Evolutionary conservation across 2,329 filamentous ascomycete genomes (phyloP), one percentile per base, ranked within the genome.

Genomic region (Trichoderma koningii): DNA sequence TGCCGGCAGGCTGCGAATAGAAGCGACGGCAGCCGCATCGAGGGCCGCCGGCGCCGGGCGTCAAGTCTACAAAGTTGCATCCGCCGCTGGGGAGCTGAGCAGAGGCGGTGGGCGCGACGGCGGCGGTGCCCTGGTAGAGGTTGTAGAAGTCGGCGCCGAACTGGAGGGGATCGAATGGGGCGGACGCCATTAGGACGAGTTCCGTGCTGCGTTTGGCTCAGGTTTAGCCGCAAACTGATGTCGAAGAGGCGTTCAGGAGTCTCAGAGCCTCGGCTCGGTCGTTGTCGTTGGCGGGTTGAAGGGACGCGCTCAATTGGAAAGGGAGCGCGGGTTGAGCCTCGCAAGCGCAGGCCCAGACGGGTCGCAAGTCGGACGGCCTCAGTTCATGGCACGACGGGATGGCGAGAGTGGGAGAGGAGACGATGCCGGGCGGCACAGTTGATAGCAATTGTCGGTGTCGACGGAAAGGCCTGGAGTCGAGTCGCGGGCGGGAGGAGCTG

Each of bases 21-120:
- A 87, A 87, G 60, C 84, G 84, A 69, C 85, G 84, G 69, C 85
- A 87, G 72, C 85, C 85, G 68, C 85, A 87, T 66, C 80, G 80
- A 38, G 81, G 77, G 65, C 82, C 83, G 71, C 79, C 80, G 67
- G 83, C 78, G 65, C 84, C 81, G 66, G 80, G 79, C 4, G 76
- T 80, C 64, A 85, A 71, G 70, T 87, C 83, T 66, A 85, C 80
- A 71, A 81, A 87, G 73, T 87, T 86, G 77, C 85, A 87, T 55
- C 77, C 78, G 59, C 85, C 85, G 65, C 77, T 76, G 2, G 85
- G 84, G 10, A 86, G 78, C 65, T 70, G 66, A 63, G 76, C 67
- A 66, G 34, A 14, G 59, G 68, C 72, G 68, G 65, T 62, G 42
- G 66, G 69, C 52, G 68, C 68, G 55, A 75, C 56, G 38, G 73